phyloP scores from a whole-genome alignment of 805 yeast genomes.

The Wickerhamiella nectarea region DNA sequence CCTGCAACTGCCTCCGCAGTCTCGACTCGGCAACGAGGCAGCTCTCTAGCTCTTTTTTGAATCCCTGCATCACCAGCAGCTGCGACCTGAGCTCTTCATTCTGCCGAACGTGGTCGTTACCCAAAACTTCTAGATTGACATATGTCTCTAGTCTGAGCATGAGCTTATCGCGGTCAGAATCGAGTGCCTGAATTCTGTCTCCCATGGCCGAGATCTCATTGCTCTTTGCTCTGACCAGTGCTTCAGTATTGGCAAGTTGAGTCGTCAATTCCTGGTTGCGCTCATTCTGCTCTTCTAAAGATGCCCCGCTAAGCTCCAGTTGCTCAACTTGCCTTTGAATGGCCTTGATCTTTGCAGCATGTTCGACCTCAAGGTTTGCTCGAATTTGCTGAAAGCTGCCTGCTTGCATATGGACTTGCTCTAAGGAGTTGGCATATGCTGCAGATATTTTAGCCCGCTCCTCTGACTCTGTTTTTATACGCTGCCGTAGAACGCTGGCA shows the following conservation, averaged over 20 bases:
- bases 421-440: no score
- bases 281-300: background rate
- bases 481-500: no score
- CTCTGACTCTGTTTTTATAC: no score
- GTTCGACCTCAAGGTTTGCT: no score
- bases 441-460: no score
- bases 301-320: background rate
- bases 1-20: conserved; percentile 49
- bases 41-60: background rate
- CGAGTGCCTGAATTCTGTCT: background rate
- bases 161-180: background rate
- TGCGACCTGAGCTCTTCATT: conserved; percentile 4
- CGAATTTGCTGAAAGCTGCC: no score
- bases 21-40: conserved; percentile 8
- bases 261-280: background rate
- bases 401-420: no score
- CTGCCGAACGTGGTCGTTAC: conserved; percentile 5
- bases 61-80: background rate
- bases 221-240: conserved; percentile 2
- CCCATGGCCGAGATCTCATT: background rate
- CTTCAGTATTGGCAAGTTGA: background rate
- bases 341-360: no score
- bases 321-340: background rate
- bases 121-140: conserved; percentile 1
- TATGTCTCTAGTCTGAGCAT: conserved; percentile 5